These are phyloP conservation scores for Nicotiana noctiflora DNA, from an alignment of 257 asterid genomes.

Conservation along the genomic window DNA sequence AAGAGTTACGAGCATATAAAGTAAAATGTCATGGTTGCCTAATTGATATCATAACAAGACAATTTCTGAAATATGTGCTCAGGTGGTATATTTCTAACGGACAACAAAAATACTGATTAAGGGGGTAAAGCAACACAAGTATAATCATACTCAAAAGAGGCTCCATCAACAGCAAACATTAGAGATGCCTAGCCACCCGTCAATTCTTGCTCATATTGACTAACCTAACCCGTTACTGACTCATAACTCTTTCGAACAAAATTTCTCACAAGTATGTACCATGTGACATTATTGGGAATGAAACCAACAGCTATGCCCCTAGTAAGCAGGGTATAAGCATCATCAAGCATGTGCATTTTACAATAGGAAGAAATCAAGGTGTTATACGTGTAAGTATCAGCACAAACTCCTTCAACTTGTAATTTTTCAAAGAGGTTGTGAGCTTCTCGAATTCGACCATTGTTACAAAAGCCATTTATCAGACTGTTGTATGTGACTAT, in stretches of 20 bases:
- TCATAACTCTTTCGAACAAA: slow-evolving; percentile 22
- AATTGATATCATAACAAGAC: not conserved
- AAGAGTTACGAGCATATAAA: not conserved
- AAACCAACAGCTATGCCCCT: slow-evolving; percentile 58
- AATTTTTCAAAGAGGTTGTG: slow-evolving; percentile 47
- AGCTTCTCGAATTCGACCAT: slow-evolving; percentile 48
- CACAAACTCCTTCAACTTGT: slow-evolving; percentile 44
- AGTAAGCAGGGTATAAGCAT: slow-evolving; percentile 48
- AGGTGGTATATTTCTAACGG: not conserved
- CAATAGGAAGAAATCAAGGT: slow-evolving; percentile 60
- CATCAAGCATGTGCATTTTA: slow-evolving; percentile 46
- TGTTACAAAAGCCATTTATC: slow-evolving; percentile 75
- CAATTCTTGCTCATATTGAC: not conserved
- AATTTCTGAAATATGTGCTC: not conserved
- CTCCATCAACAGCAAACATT: not conserved
- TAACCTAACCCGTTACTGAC: not conserved
- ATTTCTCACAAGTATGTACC: slow-evolving; percentile 53
- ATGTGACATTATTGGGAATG: slow-evolving; percentile 58
- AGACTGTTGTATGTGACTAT: slow-evolving; percentile 64
- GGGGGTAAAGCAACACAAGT: not conserved
- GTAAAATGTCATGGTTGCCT: not conserved
- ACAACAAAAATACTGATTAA: not conserved
- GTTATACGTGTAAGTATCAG: slow-evolving; percentile 65
- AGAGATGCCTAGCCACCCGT: not conserved
- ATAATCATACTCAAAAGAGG: not conserved